Base-by-base conservation (phyloP, 2,329 filamentous ascomycete species). In the Fusarium succisae region DNA sequence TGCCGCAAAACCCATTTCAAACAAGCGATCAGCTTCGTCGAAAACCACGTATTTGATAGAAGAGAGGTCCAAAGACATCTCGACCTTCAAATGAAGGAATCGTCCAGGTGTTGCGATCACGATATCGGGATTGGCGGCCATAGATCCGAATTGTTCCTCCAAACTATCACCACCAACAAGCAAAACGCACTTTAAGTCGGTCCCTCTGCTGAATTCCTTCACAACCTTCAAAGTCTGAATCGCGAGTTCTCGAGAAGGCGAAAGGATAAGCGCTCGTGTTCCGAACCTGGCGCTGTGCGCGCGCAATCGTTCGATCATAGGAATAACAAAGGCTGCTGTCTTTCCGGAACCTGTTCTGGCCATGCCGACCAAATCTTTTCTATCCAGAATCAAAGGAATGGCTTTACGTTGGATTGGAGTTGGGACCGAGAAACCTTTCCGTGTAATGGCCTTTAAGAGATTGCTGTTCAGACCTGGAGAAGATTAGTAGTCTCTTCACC, bases 331-430 rank as follows among this genome's bases (percentile, higher is more conserved):
- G 28, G 96, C 96, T 3, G 95, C 96, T 3, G 97, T 99, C 86
- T 99, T 99, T 85, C 96, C 96, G 26, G 95, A 98, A 81, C 96
- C 96, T n/a, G 97, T 99, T 75, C 97, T 89, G 13, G 96, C 96
- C 96, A 99, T 99, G 75, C 95, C 97, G 30, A 99, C 96, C n/a
- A 98, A 94, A 87, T 99, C 96, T 83, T 95, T 94, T 61, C 93
- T 90, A 70, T 97, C 93, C 77, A 98, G 87, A 63, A 99, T 91
- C 63, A 98, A 87, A 8, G 96, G 97, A 54, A 99, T 98, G 5
- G 96, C 94, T 84, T 98, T 98, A 76, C 96, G 91, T 85, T 99
- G 96, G 82, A 99, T 99, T 0, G 96, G 96, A 0, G 96, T 99
- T 8, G 97, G 97, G 6, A 98, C 94, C 2, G 93, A 94, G 83